Conservation (phyloP, 129 eudicot species). For the Dittrichia graveolens region DNA sequence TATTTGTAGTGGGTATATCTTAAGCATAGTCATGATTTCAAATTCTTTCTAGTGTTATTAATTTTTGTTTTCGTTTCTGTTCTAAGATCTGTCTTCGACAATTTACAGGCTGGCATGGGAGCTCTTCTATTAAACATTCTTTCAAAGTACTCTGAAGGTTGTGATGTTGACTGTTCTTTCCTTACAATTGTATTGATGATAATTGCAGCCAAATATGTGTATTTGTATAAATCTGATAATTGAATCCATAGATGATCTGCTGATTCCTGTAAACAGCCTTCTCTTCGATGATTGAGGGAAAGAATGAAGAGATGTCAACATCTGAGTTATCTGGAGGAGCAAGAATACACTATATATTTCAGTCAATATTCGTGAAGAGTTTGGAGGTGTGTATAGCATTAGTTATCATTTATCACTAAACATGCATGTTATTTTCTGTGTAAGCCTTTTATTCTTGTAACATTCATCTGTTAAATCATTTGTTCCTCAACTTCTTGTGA, state of each 20-base stretch:
- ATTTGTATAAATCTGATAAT: neutral
- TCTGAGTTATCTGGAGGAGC: slow-evolving; percentile 98
- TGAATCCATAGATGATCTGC: neutral
- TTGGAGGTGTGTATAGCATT: slow-evolving; percentile 69
- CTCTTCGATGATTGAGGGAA: slow-evolving; percentile 94
- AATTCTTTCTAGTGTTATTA: neutral
- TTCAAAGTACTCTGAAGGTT: slow-evolving; percentile 90
- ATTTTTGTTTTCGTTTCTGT: neutral
- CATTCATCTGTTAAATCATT: slow-evolving; percentile 1
- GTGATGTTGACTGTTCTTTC: neutral
- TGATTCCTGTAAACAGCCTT: slow-evolving; percentile 57
- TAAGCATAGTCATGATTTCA: neutral
- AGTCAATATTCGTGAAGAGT: slow-evolving; percentile 88
- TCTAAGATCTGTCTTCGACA: neutral
- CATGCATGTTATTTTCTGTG: no score
- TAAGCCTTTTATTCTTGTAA: no score
- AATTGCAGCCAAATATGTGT: no score
- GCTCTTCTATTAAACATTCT: slow-evolving; percentile 88
- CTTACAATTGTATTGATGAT: neutral
- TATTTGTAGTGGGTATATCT: neutral
- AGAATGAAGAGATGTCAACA: slow-evolving; percentile 95
- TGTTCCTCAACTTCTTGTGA: slow-evolving; percentile 8
- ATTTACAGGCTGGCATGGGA: slow-evolving; percentile 82
- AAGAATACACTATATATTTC: slow-evolving; percentile 89
- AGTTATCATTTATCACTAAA: neutral